phyloP scores from a whole-genome alignment of 179 eudicot species.

The Spinacia oleracea region DNA sequence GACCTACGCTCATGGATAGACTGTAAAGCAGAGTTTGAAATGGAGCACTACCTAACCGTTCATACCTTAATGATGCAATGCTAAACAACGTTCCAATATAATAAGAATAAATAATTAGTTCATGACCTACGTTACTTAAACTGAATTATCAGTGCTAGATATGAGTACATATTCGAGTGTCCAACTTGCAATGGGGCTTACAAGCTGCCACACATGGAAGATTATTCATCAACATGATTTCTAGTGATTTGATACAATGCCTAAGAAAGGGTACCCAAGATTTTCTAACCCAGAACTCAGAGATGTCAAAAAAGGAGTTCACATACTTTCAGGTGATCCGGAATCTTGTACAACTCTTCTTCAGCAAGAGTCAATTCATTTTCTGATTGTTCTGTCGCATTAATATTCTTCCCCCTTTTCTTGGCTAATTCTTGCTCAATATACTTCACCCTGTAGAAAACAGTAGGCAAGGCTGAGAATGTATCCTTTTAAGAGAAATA shows the following conservation, averaged over 20 bases:
- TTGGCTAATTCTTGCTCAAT: slow-evolving; percentile 94
- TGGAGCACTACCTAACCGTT: neutral
- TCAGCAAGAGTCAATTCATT: slow-evolving; percentile 78
- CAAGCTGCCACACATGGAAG: neutral
- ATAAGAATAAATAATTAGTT: neutral
- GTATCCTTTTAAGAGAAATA: neutral
- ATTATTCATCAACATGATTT: neutral
- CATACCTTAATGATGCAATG: neutral
- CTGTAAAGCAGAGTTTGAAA: neutral
- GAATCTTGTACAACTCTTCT: slow-evolving; percentile 87
- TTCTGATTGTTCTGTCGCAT: slow-evolving; percentile 49
- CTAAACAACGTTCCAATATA: neutral
- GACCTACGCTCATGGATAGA: neutral
- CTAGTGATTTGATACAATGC: neutral
- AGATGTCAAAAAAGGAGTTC: neutral
- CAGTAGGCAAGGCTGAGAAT: slow-evolving; percentile 19
- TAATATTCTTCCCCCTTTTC: slow-evolving; percentile 71
- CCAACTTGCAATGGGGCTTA: neutral
- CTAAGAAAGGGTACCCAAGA: neutral
- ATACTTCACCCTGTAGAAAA: slow-evolving; percentile 68
- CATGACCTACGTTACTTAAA: neutral
- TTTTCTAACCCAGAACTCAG: neutral
- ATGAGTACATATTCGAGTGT: no score
- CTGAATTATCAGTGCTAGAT: neutral
- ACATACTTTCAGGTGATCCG: slow-evolving; percentile 93